Evolutionary conservation across 2,329 filamentous ascomycete species (phyloP).

Genomic region (Clonostachys rhizophaga): DNA sequence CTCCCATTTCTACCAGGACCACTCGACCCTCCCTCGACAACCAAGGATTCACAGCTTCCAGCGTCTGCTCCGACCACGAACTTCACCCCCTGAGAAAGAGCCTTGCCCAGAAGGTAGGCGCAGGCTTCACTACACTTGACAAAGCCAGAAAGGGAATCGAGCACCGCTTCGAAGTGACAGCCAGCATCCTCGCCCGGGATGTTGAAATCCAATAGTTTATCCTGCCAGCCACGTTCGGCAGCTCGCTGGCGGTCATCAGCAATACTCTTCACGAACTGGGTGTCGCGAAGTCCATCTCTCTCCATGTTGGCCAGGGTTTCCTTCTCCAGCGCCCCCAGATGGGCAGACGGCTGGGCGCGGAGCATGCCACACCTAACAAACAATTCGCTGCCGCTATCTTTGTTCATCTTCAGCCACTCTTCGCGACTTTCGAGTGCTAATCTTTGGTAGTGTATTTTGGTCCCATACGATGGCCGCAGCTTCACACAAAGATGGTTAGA

Average conservation of each 20-base stretch:
- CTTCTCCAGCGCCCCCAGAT: constrained; percentile 10
- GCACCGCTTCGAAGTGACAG: constrained; percentile 11
- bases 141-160: constrained; percentile 13
- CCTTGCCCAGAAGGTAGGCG: constrained; percentile 8
- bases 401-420: constrained; percentile 11
- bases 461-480: constrained; percentile 16
- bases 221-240: constrained; percentile 8
- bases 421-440: constrained; percentile 13
- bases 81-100: constrained; percentile 12
- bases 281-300: constrained; percentile 11
- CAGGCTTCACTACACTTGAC: constrained; percentile 13
- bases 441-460: constrained; percentile 14
- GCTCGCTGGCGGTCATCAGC: constrained; percentile 9
- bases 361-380: constrained; percentile 15
- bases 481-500: neutral
- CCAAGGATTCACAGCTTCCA: constrained; percentile 4
- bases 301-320: constrained; percentile 14
- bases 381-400: constrained; percentile 4
- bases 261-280: constrained; percentile 13
- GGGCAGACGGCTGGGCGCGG: constrained; percentile 12
- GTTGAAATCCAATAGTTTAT: constrained; percentile 13
- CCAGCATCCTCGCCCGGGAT: constrained; percentile 7
- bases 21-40: neutral
- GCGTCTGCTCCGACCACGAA: constrained; percentile 15
- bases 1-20: neutral